phyloP scores from a whole-genome alignment of 2,329 filamentous ascomycete genomes.

The Claviceps sp. region DNA sequence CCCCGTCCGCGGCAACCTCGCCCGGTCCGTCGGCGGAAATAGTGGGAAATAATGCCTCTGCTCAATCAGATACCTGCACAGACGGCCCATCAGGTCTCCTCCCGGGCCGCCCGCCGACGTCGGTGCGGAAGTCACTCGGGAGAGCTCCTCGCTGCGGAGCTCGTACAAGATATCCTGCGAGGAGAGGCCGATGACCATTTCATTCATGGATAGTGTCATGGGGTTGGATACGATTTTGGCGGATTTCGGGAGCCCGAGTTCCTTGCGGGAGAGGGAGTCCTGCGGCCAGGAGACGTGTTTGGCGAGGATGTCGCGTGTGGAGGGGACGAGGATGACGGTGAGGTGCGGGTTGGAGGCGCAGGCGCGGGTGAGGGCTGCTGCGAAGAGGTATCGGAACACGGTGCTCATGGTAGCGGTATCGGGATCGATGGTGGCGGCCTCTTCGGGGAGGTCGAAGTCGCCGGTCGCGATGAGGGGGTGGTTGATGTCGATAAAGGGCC shows the following conservation, averaged over 20 bases:
- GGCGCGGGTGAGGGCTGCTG: conserved; percentile 58
- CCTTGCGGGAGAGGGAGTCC: conserved; percentile 48
- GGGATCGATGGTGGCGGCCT: conserved; percentile 51
- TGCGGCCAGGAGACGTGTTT: conserved; percentile 79
- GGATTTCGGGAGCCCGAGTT: conserved; percentile 66
- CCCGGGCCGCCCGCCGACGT: conserved; percentile 6
- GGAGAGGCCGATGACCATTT: conserved; percentile 68
- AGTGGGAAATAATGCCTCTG: conserved; percentile 86
- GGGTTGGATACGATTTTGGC: conserved; percentile 77
- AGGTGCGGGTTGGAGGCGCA: conserved; percentile 57
- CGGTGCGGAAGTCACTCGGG: not conserved
- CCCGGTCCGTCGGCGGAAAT: conserved; percentile 65
- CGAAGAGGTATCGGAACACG: conserved; percentile 70
- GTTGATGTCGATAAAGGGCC: conserved; percentile 83
- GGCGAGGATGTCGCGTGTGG: conserved; percentile 66
- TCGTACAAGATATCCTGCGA: conserved; percentile 77
- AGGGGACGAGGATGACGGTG: conserved; percentile 72
- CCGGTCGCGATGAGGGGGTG: conserved; percentile 76
- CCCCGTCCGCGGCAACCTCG: conserved; percentile 51
- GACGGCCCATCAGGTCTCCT: conserved; percentile 52
- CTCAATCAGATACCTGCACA: conserved; percentile 68
- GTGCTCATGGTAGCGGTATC: conserved; percentile 71
- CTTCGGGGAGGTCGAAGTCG: conserved; percentile 62
- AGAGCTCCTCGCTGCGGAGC: conserved; percentile 58
- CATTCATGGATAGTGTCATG: conserved; percentile 79